Evolutionary conservation across 2,329 filamentous ascomycete species (phyloP).

Genomic region (Chalara sp.): DNA sequence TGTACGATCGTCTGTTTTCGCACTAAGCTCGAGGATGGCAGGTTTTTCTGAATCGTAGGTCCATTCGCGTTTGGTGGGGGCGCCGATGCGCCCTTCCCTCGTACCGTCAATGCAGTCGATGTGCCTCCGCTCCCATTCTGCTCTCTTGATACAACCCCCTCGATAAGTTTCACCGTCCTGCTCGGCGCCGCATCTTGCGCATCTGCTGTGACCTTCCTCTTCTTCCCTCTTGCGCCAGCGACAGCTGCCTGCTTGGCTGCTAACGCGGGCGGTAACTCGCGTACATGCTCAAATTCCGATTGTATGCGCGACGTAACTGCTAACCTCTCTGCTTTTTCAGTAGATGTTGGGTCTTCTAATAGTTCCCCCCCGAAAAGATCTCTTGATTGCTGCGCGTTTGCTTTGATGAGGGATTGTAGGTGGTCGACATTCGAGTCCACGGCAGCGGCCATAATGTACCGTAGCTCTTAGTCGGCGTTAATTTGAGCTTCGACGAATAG

Average conservation of each 20-base stretch:
- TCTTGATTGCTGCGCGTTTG: slow-evolving; percentile 36
- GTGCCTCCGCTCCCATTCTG: slow-evolving; percentile 25
- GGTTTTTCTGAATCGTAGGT: slow-evolving; percentile 41
- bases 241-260: slow-evolving; percentile 71
- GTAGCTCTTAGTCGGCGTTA: slow-evolving; percentile 61
- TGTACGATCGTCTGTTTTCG: slow-evolving; percentile 54
- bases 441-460: slow-evolving; percentile 7
- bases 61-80: slow-evolving; percentile 49
- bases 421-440: slow-evolving; percentile 13
- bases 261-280: slow-evolving; percentile 69
- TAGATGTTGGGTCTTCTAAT: slow-evolving; percentile 11
- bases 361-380: slow-evolving; percentile 31
- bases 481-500: neutral
- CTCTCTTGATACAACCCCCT: slow-evolving; percentile 44
- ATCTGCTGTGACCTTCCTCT: slow-evolving; percentile 45
- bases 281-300: slow-evolving; percentile 69
- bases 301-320: slow-evolving; percentile 25
- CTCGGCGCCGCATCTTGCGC: slow-evolving; percentile 25
- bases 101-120: slow-evolving; percentile 51
- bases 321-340: slow-evolving; percentile 23
- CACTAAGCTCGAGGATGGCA: slow-evolving; percentile 50
- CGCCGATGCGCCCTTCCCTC: slow-evolving; percentile 33
- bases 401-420: slow-evolving; percentile 33
- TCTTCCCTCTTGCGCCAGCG: slow-evolving; percentile 53
- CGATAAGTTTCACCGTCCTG: slow-evolving; percentile 60